phyloP scores from a whole-genome alignment of 495 filamentous ascomycete species.

The Tetracladium marchalianum region DNA sequence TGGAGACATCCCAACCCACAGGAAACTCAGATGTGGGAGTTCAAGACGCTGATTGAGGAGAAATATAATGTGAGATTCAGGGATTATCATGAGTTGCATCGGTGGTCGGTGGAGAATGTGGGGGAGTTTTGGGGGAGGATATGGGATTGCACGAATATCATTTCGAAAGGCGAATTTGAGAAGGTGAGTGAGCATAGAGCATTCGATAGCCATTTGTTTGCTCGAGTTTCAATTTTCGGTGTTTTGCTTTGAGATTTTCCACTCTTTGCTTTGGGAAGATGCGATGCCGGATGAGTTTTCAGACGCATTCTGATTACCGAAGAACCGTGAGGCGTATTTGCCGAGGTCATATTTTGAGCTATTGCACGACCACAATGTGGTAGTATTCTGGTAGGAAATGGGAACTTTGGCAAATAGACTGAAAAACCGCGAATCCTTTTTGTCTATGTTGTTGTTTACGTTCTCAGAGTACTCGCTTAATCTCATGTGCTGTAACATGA shows the following conservation, averaged over 20 bases:
- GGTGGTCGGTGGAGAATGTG: slow-evolving; percentile 75
- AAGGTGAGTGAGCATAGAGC: slow-evolving; percentile 33
- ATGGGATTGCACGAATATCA: slow-evolving; percentile 72
- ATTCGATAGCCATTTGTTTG: background rate
- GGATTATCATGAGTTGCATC: slow-evolving; percentile 61
- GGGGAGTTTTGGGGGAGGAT: slow-evolving; percentile 75
- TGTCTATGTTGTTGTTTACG: no score
- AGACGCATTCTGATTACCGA: no score
- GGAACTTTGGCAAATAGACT: no score
- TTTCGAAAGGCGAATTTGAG: slow-evolving; percentile 51
- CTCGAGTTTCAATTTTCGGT: background rate
- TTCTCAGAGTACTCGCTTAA: background rate
- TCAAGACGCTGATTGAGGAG: slow-evolving; percentile 55
- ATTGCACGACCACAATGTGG: no score
- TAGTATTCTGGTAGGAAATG: no score
- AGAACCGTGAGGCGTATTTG: background rate
- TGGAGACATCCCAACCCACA: slow-evolving; percentile 64
- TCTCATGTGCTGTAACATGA: background rate
- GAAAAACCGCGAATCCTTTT: no score
- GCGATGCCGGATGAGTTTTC: no score
- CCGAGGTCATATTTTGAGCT: background rate
- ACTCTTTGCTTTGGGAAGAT: background rate
- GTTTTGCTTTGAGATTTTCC: slow-evolving; percentile 1
- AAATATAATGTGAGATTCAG: slow-evolving; percentile 53
- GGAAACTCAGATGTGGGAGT: slow-evolving; percentile 58